These are phyloP conservation scores for Corynespora cassiicola DNA, from an alignment of 2,329 filamentous ascomycete species.

Conservation along the genomic window DNA sequence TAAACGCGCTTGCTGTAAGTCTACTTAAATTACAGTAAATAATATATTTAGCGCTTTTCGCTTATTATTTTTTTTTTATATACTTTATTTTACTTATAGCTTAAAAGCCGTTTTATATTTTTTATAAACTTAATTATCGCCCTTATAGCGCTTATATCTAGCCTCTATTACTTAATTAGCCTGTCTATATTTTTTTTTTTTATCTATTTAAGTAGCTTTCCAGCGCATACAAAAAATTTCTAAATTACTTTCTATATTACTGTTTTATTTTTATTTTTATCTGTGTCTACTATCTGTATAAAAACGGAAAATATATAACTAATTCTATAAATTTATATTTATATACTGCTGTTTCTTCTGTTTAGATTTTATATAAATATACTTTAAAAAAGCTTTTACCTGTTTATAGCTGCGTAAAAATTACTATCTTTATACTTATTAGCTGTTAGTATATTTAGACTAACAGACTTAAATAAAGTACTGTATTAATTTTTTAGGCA, in stretches of 20 bases:
- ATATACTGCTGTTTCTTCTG: conserved; percentile 13
- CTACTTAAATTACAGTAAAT: conserved; percentile 3
- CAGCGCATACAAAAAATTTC: conserved; percentile 4
- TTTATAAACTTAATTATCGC: conserved; percentile 17
- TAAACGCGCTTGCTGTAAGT: conserved; percentile 1
- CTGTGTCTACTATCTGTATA: conserved; percentile 10
- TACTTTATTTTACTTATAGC: conserved; percentile 4
- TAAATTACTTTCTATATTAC: conserved; percentile 9
- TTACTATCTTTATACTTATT: conserved; percentile 18
- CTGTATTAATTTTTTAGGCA: conserved; percentile 22
- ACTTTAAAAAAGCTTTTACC: conserved; percentile 17
- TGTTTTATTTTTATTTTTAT: conserved; percentile 4
- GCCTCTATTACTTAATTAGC: conserved; percentile 12
- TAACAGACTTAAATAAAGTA: conserved; percentile 18
- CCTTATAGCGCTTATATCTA: conserved; percentile 14
- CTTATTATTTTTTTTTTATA: conserved; percentile 7
- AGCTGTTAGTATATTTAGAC: conserved; percentile 19
- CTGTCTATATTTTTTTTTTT: conserved; percentile 11
- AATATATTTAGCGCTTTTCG: conserved; percentile 7
- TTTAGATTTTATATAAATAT: conserved; percentile 22
- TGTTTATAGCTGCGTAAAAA: conserved; percentile 17
- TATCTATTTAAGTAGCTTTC: conserved; percentile 10
- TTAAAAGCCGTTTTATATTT: conserved; percentile 8
- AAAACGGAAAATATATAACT: conserved; percentile 18
- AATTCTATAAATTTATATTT: conserved; percentile 15